phyloP scores from a whole-genome alignment of 768 basidiomycete genomes.

The Polyporus arcularius region DNA sequence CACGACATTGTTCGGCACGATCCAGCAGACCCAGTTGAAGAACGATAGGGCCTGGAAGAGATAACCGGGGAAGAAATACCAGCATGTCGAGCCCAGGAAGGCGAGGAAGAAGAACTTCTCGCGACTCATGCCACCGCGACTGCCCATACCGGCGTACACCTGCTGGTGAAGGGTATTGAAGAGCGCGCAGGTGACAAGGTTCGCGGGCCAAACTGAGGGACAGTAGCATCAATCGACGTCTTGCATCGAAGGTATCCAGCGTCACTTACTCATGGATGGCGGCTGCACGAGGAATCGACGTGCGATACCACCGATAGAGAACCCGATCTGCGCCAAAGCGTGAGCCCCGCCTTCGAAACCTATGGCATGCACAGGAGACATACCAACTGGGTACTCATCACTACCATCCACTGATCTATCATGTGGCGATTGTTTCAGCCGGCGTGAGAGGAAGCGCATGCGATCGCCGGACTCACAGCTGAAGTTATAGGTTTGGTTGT shows the following conservation, averaged over 20 bases:
- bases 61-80: constrained; percentile 75
- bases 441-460: not conserved
- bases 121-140: constrained; percentile 62
- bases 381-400: constrained; percentile 75
- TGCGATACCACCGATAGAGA: constrained; percentile 76
- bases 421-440: constrained; percentile 2
- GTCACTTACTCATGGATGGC: constrained; percentile 45
- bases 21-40: constrained; percentile 81
- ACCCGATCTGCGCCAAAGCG: constrained; percentile 64
- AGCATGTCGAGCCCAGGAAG: constrained; percentile 55
- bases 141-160: constrained; percentile 63
- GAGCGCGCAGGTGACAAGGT: constrained; percentile 71
- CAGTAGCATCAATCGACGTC: not conserved
- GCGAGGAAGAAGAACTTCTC: constrained; percentile 76
- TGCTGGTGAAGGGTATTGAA: constrained; percentile 81
- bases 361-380: constrained; percentile 41
- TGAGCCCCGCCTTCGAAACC: not conserved
- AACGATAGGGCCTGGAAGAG: constrained; percentile 81
- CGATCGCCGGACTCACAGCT: constrained; percentile 33
- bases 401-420: constrained; percentile 76
- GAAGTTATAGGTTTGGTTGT: constrained; percentile 59
- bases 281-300: constrained; percentile 75
- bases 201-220: constrained; percentile 65
- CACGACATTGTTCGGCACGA: constrained; percentile 40
- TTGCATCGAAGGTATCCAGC: not conserved